These are phyloP conservation scores for Hyphodiscus sp. DNA, from an alignment of 2,329 filamentous ascomycete species.

Conservation along the genomic window DNA sequence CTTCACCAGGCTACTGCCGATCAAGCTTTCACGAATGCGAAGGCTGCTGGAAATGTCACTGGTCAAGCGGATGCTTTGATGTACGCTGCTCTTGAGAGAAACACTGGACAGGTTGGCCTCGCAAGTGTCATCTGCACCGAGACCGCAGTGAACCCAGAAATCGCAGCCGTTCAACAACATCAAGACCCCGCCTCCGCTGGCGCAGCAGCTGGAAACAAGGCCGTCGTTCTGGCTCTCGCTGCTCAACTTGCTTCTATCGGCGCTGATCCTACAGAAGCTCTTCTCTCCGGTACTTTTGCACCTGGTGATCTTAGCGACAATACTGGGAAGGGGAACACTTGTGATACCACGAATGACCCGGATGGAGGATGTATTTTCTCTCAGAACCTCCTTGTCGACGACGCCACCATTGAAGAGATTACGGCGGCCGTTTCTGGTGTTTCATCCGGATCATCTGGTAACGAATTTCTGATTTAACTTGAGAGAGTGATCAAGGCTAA, in stretches of 20 bases:
- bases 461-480: not conserved
- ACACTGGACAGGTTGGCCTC: constrained; percentile 50
- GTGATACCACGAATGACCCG: constrained; percentile 40
- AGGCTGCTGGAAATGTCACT: constrained; percentile 45
- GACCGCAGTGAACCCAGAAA: constrained; percentile 59
- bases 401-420: constrained; percentile 47
- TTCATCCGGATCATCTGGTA: constrained; percentile 5
- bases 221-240: constrained; percentile 52
- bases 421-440: constrained; percentile 38
- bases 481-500: not conserved
- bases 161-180: constrained; percentile 56
- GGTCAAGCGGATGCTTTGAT: constrained; percentile 48
- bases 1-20: constrained; percentile 53
- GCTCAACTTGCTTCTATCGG: constrained; percentile 54
- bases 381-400: constrained; percentile 45
- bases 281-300: constrained; percentile 54
- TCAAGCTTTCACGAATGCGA: constrained; percentile 55
- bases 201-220: constrained; percentile 53
- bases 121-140: constrained; percentile 50
- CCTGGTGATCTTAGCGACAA: constrained; percentile 42
- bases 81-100: constrained; percentile 51
- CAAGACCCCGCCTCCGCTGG: constrained; percentile 58
- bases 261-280: constrained; percentile 54
- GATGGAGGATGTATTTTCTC: constrained; percentile 48
- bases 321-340: constrained; percentile 45